Base-by-base conservation (phyloP, 1,284 basidiomycete genomes). In the Moniliella sp. region DNA sequence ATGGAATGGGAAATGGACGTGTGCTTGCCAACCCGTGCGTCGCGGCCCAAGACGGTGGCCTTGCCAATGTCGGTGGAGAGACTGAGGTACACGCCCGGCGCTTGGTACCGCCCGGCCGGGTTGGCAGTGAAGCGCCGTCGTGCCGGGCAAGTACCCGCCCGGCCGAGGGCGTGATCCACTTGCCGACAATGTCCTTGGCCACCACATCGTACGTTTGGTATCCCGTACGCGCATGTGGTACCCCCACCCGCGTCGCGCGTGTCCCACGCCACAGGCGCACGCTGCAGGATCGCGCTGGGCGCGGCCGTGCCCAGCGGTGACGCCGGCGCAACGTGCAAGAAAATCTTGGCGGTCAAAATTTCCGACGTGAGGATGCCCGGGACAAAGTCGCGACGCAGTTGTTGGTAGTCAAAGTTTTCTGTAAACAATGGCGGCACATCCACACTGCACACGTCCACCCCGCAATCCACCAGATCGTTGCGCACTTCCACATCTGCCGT, bases 341-440 rank as follows among this genome's bases (percentile, higher is more conserved):
- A 74, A 39, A 97, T 88, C 46, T 76, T 86, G 64, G 93, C 91
- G 67, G 83, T 84, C 27, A 97, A 69, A 28, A 97, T 62, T 62
- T 99, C 91, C 9, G 81, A 88, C 0, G 82, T 91, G 37, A 99
- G 68, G 27, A 99, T 74, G n/a, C 88, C 88, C 49, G 83, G 80
- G 15, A 97, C 78, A 55, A 97, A 93, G 62, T 97, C 83, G 43
- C 74, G 68, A 35, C 84, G 72, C 40, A 94, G 70, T 61, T 84
- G 78, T 29, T 77, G 75, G 57, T 91, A 97, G 64, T 97, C 91
- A 59, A 99, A 99, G 64, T 97, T 97, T 62, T 97, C 88, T 50
- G 91, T 86, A 65, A 94, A 97, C 3, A 94, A 64, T 0, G 86
- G 88, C 0, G 83, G 84, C 12, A 78, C 78, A 66, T 83, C 79